Base-by-base conservation (phyloP, 2,329 filamentous ascomycete genomes). In the Sclerotinia nivalis region DNA sequence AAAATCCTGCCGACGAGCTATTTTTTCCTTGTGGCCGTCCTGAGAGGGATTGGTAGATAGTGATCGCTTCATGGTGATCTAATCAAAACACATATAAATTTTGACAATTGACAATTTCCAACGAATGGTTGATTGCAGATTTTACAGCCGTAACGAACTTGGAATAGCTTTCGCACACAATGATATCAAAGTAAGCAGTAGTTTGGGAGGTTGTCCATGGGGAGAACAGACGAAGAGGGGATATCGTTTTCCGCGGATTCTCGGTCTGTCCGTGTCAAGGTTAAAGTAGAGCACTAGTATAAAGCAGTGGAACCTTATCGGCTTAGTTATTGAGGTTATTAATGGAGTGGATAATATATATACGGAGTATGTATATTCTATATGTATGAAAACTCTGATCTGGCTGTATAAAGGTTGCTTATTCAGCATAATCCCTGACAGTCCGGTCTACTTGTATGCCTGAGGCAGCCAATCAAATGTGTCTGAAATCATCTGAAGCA, bases 1-100 rank as follows among this genome's bases (percentile, higher is more conserved):
- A 15, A 74, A 74, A 40, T 75, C 73, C 66, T 76, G 74, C 9
- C 75, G 72, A 12, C 74, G 74, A 66, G 68, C 20, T 25, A 43
- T 28, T 8, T 69, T 66, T 20, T 47, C 50, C 22, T 49, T 64
- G 18, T 49, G 68, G 12, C 20, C 28, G 18, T 58, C 68, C 22
- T 65, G 59, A 22, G 20, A 28, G 7, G 22, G 50, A 37, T 54
- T 52, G 45, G 7, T 62, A 20, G 60, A 31, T 8, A 34, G 10
- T n/a, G 56, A 50, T 18, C 66, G 66, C 34, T 68, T 68, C 66
- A 68, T 68, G 28, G 22, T 49, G 31, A 25, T 34, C 2, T 18
- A 20, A 20, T 28, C 15, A n/a, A 9, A 10, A 43, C 1, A 4
- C 1, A 25, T 7, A 25, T n/a, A n/a, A 37, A 37, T 20, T 18